These are phyloP conservation scores for Xylaria polymorpha DNA, from an alignment of 2,329 filamentous ascomycete genomes.

Conservation along the genomic window DNA sequence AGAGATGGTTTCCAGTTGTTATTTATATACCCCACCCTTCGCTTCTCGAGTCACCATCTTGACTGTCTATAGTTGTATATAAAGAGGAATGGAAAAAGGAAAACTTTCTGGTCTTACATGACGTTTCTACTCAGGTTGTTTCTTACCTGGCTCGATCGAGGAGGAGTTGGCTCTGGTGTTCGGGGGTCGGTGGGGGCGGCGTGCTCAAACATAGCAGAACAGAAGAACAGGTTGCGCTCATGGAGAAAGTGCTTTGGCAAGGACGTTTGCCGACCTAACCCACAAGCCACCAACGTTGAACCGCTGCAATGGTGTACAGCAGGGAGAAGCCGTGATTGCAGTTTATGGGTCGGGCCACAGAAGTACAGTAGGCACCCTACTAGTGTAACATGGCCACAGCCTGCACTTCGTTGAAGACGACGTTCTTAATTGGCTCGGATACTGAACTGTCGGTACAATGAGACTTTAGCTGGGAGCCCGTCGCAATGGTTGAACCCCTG, in stretches of 20 bases:
- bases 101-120: constrained; percentile 21
- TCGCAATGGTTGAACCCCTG: constrained; percentile 17
- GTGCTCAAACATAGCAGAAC: neutral
- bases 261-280: neutral
- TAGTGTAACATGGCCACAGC: constrained; percentile 2
- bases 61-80: constrained; percentile 44
- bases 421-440: neutral
- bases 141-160: neutral
- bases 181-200: neutral
- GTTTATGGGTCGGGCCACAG: neutral
- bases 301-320: neutral
- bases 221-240: neutral
- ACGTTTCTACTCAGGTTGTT: neutral
- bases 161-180: neutral
- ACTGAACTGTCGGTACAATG: neutral
- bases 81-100: constrained; percentile 35
- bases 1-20: constrained; percentile 30
- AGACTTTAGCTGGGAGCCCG: constrained; percentile 7
- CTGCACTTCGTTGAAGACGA: neutral
- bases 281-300: constrained; percentile 14
- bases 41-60: constrained; percentile 39
- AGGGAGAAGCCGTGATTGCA: constrained; percentile 9
- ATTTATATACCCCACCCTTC: constrained; percentile 43
- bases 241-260: constrained; percentile 8
- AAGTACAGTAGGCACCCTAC: neutral